phyloP scores from a whole-genome alignment of 2,329 filamentous ascomycete genomes.

The Sordariomycetes sp. region DNA sequence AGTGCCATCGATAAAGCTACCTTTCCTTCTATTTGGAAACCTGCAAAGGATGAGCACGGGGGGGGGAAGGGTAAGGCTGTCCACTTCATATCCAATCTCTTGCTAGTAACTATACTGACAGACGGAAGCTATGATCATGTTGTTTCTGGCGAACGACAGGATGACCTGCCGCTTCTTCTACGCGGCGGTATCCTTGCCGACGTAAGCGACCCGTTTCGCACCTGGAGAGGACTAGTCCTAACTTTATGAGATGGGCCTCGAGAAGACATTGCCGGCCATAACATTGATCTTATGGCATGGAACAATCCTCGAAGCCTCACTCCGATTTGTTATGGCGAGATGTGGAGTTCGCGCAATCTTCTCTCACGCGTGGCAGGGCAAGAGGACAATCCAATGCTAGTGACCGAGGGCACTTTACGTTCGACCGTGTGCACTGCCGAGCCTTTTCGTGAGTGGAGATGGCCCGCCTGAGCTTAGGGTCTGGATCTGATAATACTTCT shows the following conservation, averaged over 20 bases:
- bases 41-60: background rate
- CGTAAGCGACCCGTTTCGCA: background rate
- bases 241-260: background rate
- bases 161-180: background rate
- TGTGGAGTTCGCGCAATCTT: too few relatives aligned
- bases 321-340: too few relatives aligned
- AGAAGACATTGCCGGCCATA: background rate
- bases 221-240: background rate
- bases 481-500: too few relatives aligned
- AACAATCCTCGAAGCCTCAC: too few relatives aligned
- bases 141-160: background rate
- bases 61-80: background rate
- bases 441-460: too few relatives aligned
- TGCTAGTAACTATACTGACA: background rate
- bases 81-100: background rate
- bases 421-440: too few relatives aligned
- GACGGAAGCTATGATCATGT: background rate
- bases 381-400: too few relatives aligned
- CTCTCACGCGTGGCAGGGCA: too few relatives aligned
- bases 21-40: background rate
- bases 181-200: constrained; percentile 1
- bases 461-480: too few relatives aligned
- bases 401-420: too few relatives aligned
- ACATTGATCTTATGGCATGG: background rate
- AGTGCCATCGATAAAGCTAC: background rate